Conservation (phyloP, 2,329 filamentous ascomycete genomes). For the Aspergillus sp. region DNA sequence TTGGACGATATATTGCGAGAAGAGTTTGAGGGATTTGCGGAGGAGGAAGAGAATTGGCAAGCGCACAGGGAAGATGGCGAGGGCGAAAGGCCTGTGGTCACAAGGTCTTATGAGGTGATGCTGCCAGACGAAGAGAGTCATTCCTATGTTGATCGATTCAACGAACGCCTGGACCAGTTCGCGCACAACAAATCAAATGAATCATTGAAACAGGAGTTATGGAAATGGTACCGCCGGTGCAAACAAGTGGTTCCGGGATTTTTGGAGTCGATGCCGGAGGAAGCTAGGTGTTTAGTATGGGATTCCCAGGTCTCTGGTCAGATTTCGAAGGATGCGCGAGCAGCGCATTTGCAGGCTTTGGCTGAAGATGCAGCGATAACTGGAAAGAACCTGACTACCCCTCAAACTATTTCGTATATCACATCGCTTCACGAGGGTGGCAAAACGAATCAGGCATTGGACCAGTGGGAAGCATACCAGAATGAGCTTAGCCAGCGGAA, state of each 20-base stretch:
- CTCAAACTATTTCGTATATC: conserved; percentile 60
- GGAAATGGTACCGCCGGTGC: conserved; percentile 47
- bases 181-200: conserved; percentile 22
- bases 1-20: conserved; percentile 35
- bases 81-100: conserved; percentile 11
- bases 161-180: conserved; percentile 29
- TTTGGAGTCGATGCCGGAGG: conserved; percentile 52
- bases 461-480: conserved; percentile 57
- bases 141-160: conserved; percentile 36
- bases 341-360: conserved; percentile 56
- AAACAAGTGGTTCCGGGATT: conserved; percentile 40
- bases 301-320: conserved; percentile 45
- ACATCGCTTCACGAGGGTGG: conserved; percentile 62
- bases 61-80: conserved; percentile 15
- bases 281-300: conserved; percentile 63
- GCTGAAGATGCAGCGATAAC: conserved; percentile 60
- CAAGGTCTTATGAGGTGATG: conserved; percentile 25
- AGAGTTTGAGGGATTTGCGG: conserved; percentile 30
- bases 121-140: conserved; percentile 29
- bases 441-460: conserved; percentile 53
- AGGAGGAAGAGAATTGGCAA: conserved; percentile 33
- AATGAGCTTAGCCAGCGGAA: conserved; percentile 44
- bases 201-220: conserved; percentile 32
- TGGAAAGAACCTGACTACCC: conserved; percentile 48
- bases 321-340: conserved; percentile 41